Evolutionary conservation across 495 filamentous ascomycete genomes (phyloP).

Genomic region (Clohesyomyces aquaticus): DNA sequence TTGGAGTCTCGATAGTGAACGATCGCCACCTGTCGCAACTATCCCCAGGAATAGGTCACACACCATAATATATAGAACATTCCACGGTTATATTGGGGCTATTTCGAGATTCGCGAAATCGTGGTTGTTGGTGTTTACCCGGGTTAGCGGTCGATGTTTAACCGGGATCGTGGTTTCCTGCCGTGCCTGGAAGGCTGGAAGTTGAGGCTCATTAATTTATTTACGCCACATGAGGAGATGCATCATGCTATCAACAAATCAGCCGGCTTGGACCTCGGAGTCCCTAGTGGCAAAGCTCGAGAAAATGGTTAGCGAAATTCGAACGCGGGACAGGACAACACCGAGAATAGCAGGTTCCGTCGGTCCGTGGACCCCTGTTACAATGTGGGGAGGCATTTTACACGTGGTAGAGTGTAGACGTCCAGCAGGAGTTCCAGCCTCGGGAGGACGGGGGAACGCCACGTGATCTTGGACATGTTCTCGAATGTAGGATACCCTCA

Average conservation of each 20-base stretch:
- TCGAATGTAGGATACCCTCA: no score
- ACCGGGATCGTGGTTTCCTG: not conserved
- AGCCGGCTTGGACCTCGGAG: constrained; percentile 10
- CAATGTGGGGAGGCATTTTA: no score
- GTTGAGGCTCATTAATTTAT: not conserved
- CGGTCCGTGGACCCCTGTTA: no score
- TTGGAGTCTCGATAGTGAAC: not conserved
- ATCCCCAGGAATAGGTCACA: not conserved
- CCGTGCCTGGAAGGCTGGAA: not conserved
- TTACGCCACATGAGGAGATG: constrained; percentile 9
- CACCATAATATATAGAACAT: constrained; percentile 12
- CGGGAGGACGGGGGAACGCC: no score
- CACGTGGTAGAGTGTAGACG: no score
- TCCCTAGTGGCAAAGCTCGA: no score
- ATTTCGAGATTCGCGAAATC: constrained; percentile 4
- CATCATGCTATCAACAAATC: not conserved
- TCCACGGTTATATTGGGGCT: constrained; percentile 23
- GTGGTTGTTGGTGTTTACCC: constrained; percentile 8
- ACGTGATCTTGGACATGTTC: no score
- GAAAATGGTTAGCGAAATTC: no score
- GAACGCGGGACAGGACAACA: no score
- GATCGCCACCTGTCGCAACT: not conserved
- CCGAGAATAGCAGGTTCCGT: no score
- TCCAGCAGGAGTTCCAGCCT: no score
- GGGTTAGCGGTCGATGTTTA: constrained; percentile 17